These are phyloP conservation scores for Penicillium thymicola DNA, from an alignment of 2,329 filamentous ascomycete species.

Conservation along the genomic window DNA sequence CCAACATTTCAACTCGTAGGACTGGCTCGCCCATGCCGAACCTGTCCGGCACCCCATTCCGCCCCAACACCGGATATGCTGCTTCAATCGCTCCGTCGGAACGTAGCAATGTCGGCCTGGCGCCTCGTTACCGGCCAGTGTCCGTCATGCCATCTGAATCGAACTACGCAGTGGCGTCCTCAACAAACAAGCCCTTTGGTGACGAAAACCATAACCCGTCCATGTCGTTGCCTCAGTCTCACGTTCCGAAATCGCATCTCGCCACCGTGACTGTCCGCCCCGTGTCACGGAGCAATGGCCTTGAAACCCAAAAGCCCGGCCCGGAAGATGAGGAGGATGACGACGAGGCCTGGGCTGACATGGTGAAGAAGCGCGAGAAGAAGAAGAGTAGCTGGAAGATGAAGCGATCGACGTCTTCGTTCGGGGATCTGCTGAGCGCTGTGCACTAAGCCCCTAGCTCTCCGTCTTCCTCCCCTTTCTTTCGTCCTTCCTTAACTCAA, in stretches of 20 bases:
- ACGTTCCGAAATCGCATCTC: constrained; percentile 28
- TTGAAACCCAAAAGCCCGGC: constrained; percentile 16
- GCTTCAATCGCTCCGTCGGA: constrained; percentile 94
- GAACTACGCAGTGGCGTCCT: constrained; percentile 32
- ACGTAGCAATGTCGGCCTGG: constrained; percentile 87
- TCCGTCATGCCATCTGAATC: constrained; percentile 56
- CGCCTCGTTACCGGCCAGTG: constrained; percentile 86
- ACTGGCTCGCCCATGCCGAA: constrained; percentile 37
- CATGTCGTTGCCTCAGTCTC: constrained; percentile 22
- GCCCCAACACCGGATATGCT: constrained; percentile 57
- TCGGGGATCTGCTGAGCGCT: constrained; percentile 39
- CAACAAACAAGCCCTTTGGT: constrained; percentile 37
- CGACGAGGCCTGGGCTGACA: constrained; percentile 50
- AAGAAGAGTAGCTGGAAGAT: constrained; percentile 48
- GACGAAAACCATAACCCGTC: constrained; percentile 33
- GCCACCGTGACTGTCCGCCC: constrained; percentile 31
- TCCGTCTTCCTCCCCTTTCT: constrained; percentile 5
- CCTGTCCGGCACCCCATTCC: constrained; percentile 27
- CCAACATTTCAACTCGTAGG: constrained; percentile 46
- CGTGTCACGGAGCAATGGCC: constrained; percentile 19
- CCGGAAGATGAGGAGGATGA: constrained; percentile 47
- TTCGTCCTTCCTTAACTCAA: background rate
- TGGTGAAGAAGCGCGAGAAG: constrained; percentile 50
- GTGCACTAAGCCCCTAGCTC: constrained; percentile 28
- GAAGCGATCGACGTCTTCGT: constrained; percentile 37